Percentiles rank a stretch among this genome's conserved stretches.
These are phyloP conservation scores for Melampsora americana DNA, from an alignment of 1,284 basidiomycete species.

Conservation along the genomic window DNA sequence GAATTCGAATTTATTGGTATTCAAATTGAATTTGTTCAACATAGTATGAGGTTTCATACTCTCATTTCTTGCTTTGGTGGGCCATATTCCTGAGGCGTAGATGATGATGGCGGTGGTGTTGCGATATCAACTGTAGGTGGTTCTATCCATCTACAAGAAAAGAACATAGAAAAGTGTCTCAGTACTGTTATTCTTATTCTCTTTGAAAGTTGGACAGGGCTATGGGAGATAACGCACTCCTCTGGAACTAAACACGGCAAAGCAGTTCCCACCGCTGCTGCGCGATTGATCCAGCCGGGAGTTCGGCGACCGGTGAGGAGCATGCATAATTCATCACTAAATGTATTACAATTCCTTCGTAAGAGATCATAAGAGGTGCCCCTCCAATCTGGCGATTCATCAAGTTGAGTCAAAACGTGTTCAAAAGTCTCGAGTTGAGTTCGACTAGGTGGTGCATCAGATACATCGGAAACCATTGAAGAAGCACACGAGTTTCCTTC, in stretches of 20 bases:
- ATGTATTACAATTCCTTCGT: conserved; percentile 26
- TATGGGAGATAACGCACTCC: conserved; percentile 3
- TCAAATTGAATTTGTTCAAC: too few species aligned
- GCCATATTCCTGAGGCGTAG: too few species aligned
- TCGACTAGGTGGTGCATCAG: background rate
- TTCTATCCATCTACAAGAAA: too few species aligned
- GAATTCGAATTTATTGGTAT: too few species aligned
- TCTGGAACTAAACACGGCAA: conserved; percentile 34
- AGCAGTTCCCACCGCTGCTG: conserved; percentile 13
- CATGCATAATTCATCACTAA: conserved; percentile 23
- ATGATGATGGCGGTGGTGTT: too few species aligned
- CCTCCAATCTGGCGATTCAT: conserved; percentile 26
- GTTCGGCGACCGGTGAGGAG: conserved; percentile 17
- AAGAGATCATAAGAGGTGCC: conserved; percentile 40
- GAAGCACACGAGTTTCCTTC: too few species aligned
- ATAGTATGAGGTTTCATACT: too few species aligned
- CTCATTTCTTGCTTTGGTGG: too few species aligned
- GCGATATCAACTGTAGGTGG: too few species aligned
- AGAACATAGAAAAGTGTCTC: too few species aligned
- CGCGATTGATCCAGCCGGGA: conserved; percentile 38
- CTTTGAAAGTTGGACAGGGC: background rate
- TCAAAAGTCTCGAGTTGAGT: conserved; percentile 32
- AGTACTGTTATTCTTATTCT: too few species aligned
- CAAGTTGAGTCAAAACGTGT: conserved; percentile 14
- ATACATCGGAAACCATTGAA: background rate